Evolutionary conservation across 495 filamentous ascomycete genomes (phyloP).

Genomic region (Xylaria curta): DNA sequence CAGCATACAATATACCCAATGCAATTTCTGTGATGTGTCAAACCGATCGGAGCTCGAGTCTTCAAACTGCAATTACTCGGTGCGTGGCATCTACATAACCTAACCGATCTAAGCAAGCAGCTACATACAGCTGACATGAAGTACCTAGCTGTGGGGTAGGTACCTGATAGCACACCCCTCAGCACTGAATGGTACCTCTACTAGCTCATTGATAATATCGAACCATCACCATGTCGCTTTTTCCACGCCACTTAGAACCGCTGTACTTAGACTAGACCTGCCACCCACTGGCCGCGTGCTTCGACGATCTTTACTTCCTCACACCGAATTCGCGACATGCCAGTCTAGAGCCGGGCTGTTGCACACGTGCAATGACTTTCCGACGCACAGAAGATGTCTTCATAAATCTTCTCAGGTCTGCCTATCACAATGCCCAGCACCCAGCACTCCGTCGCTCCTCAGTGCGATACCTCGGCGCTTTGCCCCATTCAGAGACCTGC

Average conservation of each 20-base stretch:
- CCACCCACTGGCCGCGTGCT: not conserved
- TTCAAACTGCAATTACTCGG: not conserved
- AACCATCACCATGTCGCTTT: not conserved
- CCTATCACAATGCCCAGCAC: slow-evolving; percentile 32
- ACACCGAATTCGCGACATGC: slow-evolving; percentile 26
- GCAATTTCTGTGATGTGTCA: slow-evolving; percentile 27
- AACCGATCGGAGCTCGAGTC: not conserved
- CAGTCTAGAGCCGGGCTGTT: slow-evolving; percentile 21
- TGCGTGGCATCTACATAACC: not conserved
- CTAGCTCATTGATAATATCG: not conserved
- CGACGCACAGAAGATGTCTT: slow-evolving; percentile 33
- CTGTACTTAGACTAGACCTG: not conserved
- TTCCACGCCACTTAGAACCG: not conserved
- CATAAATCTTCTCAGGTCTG: slow-evolving; percentile 32
- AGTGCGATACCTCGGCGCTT: slow-evolving; percentile 32
- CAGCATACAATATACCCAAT: slow-evolving; percentile 31
- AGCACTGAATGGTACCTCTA: not conserved
- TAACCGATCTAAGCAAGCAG: not conserved
- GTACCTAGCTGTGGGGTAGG: not conserved
- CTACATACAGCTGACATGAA: too few relatives aligned
- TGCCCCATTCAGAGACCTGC: not conserved
- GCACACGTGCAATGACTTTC: slow-evolving; percentile 35
- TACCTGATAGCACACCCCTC: not conserved
- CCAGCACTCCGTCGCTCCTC: slow-evolving; percentile 6
- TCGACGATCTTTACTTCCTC: not conserved